Conservation (phyloP, 2,329 filamentous ascomycete species). For the Microsporum audouinii region DNA sequence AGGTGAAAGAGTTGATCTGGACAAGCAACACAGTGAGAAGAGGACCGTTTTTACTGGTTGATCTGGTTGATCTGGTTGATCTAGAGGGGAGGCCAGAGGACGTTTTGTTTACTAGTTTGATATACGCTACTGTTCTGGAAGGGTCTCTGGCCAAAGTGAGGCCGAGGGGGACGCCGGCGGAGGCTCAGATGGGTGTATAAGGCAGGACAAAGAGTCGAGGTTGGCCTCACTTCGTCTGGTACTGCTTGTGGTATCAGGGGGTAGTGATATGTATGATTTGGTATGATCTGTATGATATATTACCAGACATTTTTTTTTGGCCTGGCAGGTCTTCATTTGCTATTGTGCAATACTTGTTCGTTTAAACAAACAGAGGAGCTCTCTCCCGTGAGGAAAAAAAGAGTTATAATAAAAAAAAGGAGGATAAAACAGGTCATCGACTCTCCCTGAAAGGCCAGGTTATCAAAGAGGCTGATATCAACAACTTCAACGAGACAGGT, state of each 20-base stretch:
- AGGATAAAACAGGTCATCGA: slow-evolving; percentile 7
- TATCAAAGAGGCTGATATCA: neutral
- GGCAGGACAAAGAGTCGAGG: neutral
- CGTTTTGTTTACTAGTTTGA: neutral
- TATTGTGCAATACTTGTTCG: neutral
- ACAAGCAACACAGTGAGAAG: no score
- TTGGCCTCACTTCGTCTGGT: neutral
- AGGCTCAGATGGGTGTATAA: neutral
- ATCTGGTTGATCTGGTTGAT: neutral
- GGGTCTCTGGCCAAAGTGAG: neutral
- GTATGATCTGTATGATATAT: neutral
- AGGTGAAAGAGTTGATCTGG: neutral
- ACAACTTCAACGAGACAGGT: neutral
- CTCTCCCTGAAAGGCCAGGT: slow-evolving; percentile 17
- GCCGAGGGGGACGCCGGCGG: neutral
- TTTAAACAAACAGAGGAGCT: neutral
- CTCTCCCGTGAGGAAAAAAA: neutral
- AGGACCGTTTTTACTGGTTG: neutral
- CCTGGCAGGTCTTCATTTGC: neutral
- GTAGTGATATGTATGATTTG: neutral
- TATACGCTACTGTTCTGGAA: neutral
- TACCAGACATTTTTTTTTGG: neutral
- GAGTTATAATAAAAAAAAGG: neutral
- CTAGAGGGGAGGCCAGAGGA: neutral
- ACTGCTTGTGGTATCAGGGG: neutral